Percentiles rank a stretch among this genome's conserved stretches.
These are phyloP conservation scores for Coemansia asiatica DNA, from an alignment of 192 early-diverging fungal species.

Conservation along the genomic window DNA sequence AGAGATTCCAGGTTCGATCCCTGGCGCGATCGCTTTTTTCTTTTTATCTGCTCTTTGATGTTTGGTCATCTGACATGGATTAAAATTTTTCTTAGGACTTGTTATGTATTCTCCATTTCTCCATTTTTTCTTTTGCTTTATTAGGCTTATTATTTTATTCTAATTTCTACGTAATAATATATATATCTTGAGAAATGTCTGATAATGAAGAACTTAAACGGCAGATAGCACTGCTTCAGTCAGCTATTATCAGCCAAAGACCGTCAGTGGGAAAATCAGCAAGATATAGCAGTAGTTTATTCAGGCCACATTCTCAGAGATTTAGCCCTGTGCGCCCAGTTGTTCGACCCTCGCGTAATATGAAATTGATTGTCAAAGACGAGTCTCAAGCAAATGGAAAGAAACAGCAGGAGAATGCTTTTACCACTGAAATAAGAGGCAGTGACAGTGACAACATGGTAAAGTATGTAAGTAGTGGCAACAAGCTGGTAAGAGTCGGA, in stretches of 20 bases:
- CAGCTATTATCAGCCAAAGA: slow-evolving; percentile 21
- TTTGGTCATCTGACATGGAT: no score
- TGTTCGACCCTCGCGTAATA: slow-evolving; percentile 30
- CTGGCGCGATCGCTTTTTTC: slow-evolving; percentile 17
- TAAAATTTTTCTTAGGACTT: no score
- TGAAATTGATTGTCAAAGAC: slow-evolving; percentile 39
- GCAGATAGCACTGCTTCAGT: slow-evolving; percentile 35
- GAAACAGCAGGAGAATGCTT: background rate
- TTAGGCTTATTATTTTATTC: no score
- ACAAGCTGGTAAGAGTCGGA: slow-evolving; percentile 46
- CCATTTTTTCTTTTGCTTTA: no score
- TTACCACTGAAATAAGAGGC: background rate
- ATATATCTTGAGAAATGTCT: slow-evolving; percentile 23
- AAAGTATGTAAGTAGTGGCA: slow-evolving; percentile 28
- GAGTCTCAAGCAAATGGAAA: background rate
- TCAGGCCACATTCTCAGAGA: slow-evolving; percentile 10
- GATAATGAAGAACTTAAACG: slow-evolving; percentile 30
- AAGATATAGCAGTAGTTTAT: slow-evolving; percentile 7
- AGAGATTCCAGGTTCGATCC: slow-evolving; percentile 15
- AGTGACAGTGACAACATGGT: background rate
- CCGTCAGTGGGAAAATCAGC: background rate
- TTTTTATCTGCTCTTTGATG: no score
- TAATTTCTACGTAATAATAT: no score
- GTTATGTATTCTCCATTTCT: no score
- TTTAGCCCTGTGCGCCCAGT: slow-evolving; percentile 30